phyloP scores from a whole-genome alignment of 208 protist species.

The Porcisia deanei region DNA sequence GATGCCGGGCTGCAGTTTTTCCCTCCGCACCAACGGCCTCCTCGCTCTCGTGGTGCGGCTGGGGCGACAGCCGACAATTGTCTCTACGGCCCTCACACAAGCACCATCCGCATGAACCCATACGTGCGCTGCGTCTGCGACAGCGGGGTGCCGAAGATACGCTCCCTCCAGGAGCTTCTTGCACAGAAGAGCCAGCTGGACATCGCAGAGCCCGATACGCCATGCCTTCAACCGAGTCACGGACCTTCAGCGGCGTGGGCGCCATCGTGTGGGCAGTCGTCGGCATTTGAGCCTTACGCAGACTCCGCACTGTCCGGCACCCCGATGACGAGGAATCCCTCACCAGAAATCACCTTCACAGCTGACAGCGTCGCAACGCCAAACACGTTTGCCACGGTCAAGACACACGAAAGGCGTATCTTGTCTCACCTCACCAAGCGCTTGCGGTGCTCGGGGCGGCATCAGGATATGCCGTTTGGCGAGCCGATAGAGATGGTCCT shows the following conservation, averaged over 20 bases:
- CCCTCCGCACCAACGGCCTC: neutral
- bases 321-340: neutral
- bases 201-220: slow-evolving; percentile 52
- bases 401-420: slow-evolving; percentile 35
- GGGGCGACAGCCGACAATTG: neutral
- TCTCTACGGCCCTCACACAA: slow-evolving; percentile 22
- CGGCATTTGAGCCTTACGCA: neutral
- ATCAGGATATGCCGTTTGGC: slow-evolving; percentile 25
- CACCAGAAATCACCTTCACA: slow-evolving; percentile 40
- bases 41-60: neutral
- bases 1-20: neutral
- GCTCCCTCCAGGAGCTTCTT: slow-evolving; percentile 59
- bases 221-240: slow-evolving; percentile 37
- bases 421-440: slow-evolving; percentile 26
- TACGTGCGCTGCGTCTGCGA: slow-evolving; percentile 62
- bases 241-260: neutral
- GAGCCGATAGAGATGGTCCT: slow-evolving; percentile 30
- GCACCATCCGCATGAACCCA: slow-evolving; percentile 51
- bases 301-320: neutral
- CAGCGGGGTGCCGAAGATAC: slow-evolving; percentile 39
- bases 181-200: slow-evolving; percentile 15
- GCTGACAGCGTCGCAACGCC: slow-evolving; percentile 59
- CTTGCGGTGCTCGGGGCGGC: slow-evolving; percentile 19
- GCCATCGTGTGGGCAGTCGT: neutral
- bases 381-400: slow-evolving; percentile 62